Base-by-base conservation (phyloP, 805 yeast species). In the Suhomyces kilbournensis region DNA sequence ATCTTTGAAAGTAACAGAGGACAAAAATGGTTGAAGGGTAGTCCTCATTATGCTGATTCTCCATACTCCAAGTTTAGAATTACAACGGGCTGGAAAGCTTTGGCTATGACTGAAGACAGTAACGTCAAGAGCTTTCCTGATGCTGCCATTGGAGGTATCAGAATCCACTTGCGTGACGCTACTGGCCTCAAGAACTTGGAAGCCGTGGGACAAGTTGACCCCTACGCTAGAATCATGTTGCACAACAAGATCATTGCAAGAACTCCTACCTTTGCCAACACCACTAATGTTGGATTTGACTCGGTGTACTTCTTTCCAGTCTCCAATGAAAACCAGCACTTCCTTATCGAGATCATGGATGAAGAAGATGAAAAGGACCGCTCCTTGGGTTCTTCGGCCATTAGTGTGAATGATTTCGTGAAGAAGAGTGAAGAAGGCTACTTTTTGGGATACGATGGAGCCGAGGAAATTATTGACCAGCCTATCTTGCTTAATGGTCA, bases 121-220 rank as follows among this genome's bases (percentile, higher is more conserved):
- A 78, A 76, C 46, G 70, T 75, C 1, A 71, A 76, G 47, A 71
- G 75, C 12, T 69, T 72, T 47, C 75, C 74, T 48, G 71, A 74
- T 58, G 82, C 87, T 12, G 83, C 93, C 39, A 73, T 88, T 55
- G 96, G 93, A 58, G 83, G 83, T 40, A 64, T 84, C 25, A 80
- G 85, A 70, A 61, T 88, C 38, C 83, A 82, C 60, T 59, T 88
- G 47, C 76, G 83, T 53, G 69, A 74, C 32, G 86, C 85, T 15
- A 64, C 64, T 9, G 79, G 81, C 40, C 68, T 84, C 59, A 72
- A 77, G 58, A 73, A 83, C 59, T 69, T 86, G 59, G 88, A 86
- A 58, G 77, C 84, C 14, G 79, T 86, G 48, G 93, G 94, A 51
- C 81, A 79, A 52, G 83, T 87, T 60, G 92, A 88, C 67, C 94